These are phyloP conservation scores for Xylaria venustula DNA, from an alignment of 495 filamentous ascomycete genomes.

Conservation along the genomic window DNA sequence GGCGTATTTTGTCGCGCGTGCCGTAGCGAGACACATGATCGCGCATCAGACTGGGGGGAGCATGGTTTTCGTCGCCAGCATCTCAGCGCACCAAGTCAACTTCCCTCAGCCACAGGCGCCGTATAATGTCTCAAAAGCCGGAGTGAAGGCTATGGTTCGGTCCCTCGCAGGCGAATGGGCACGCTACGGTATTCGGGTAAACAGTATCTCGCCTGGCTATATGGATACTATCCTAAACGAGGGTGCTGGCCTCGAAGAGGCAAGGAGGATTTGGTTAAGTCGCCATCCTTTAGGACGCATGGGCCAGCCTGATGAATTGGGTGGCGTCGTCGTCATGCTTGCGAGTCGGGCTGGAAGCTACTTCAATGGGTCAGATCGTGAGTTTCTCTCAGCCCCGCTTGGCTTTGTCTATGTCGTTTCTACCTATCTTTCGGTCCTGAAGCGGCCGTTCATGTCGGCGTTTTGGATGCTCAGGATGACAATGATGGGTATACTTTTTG, in stretches of 20 bases:
- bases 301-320: slow-evolving; percentile 62
- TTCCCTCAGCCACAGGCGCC: slow-evolving; percentile 67
- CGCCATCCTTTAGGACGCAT: slow-evolving; percentile 69
- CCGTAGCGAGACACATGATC: slow-evolving; percentile 57
- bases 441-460: not conserved
- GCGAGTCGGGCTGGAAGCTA: slow-evolving; percentile 63
- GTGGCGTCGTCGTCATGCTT: slow-evolving; percentile 65
- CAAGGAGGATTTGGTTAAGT: slow-evolving; percentile 55
- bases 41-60: slow-evolving; percentile 49
- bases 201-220: slow-evolving; percentile 70
- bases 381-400: not conserved
- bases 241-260: slow-evolving; percentile 56
- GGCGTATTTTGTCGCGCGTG: slow-evolving; percentile 66
- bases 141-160: slow-evolving; percentile 56
- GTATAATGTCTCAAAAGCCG: slow-evolving; percentile 71
- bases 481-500: not conserved
- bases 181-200: slow-evolving; percentile 62
- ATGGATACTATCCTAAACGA: slow-evolving; percentile 82
- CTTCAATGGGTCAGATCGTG: slow-evolving; percentile 56
- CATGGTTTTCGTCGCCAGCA: slow-evolving; percentile 66
- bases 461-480: not conserved
- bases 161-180: slow-evolving; percentile 68
- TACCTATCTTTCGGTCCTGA: not conserved
- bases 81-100: slow-evolving; percentile 66
- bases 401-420: not conserved